Conservation (phyloP, 1,284 basidiomycete species). For the Veloboletus limbatus region DNA sequence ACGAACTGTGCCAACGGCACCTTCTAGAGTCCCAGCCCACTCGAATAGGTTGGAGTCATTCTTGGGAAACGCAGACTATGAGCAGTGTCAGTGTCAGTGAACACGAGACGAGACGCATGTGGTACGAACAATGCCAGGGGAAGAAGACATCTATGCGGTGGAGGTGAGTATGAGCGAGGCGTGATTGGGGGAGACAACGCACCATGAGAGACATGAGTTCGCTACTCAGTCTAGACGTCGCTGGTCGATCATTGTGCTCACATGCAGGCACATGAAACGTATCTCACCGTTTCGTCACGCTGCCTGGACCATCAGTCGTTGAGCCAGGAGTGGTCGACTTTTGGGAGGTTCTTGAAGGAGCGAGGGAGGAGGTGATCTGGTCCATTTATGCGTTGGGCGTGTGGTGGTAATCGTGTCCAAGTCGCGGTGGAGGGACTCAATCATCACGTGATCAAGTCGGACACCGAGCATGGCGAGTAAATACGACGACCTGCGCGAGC, state of each 20-base stretch:
- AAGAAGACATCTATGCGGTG: slow-evolving; percentile 71
- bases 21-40: slow-evolving; percentile 82
- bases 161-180: slow-evolving; percentile 8
- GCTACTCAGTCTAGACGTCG: slow-evolving; percentile 55
- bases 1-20: slow-evolving; percentile 63
- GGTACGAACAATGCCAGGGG: slow-evolving; percentile 70
- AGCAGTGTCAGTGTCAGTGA: slow-evolving; percentile 9
- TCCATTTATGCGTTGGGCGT: slow-evolving; percentile 47
- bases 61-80: slow-evolving; percentile 80
- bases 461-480: no score
- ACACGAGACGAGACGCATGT: background rate
- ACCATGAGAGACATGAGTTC: slow-evolving; percentile 87
- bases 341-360: slow-evolving; percentile 50
- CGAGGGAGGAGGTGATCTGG: slow-evolving; percentile 66
- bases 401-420: no score
- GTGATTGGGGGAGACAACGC: slow-evolving; percentile 31
- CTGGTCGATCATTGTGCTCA: slow-evolving; percentile 10
- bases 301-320: slow-evolving; percentile 58
- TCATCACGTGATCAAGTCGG: slow-evolving; percentile 31
- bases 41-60: slow-evolving; percentile 79
- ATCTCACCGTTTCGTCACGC: slow-evolving; percentile 74
- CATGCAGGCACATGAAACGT: slow-evolving; percentile 2
- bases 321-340: slow-evolving; percentile 53
- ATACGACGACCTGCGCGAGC: no score
- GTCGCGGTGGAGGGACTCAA: no score